Base-by-base conservation (phyloP, 495 filamentous ascomycete genomes). In the Penicillium desertorum region DNA sequence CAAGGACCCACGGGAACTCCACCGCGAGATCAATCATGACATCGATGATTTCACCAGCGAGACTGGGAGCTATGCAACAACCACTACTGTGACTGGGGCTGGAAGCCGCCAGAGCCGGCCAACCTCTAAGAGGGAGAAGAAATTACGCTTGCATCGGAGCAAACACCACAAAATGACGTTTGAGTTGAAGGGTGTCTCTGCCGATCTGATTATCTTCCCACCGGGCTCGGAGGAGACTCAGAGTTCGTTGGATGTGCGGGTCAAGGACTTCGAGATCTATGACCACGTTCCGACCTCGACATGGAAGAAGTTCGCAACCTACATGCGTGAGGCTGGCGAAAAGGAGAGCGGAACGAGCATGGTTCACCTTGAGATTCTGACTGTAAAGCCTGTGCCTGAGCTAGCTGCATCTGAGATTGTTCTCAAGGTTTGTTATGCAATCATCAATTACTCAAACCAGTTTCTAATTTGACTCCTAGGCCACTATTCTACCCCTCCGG, bases 251-350 rank as follows among this genome's bases (percentile, higher is more conserved):
- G 91, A 96, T 72, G 75, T 98, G 16, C 82, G 89, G 2, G 80
- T 98, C 11, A 78, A 81, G 36, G 88, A 98, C 52, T 72, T 97
- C 10, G 92, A 96, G 56, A 86, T 99, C 23, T 95, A 94, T 60
- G 95, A 99, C 70, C 90, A 96, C 67, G 82, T 98, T 1, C 89
- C 92, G 2, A 94, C 91, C 1, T 98, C 94, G 9, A 98, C 93
- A 2, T 99, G 95, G 95, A 94, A 90, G 72, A 98, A 96, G 65
- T 98, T 99, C 69, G 88, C 89, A 37, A 97, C 91, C 0, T 96
- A 95, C 65, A 91, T 96, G 79, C 83, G 86, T 44, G 91, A 96
- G 69, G 87, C 85, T 7, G 91, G 90, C 8, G 85, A 89, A 57
- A 83, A 93, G 22, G 90, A 97, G 72, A 89, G 86, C 65, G 86